These are phyloP conservation scores for Aspergillus bridgeri DNA, from an alignment of 495 filamentous ascomycete species.

Conservation along the genomic window DNA sequence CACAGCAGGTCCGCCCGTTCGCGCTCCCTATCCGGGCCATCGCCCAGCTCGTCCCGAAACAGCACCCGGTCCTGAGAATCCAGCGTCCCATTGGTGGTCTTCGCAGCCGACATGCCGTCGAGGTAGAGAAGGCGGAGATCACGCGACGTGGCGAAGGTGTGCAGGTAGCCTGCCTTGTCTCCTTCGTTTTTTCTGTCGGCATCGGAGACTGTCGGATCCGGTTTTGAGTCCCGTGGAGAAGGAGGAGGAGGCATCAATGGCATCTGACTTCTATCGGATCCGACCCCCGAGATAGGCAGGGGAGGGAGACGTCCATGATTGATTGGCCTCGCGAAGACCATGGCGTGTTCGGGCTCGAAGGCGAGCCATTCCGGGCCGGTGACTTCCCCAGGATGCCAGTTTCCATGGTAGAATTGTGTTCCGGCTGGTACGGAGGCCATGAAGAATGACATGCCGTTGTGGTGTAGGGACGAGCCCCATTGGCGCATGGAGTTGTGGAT, in stretches of 20 bases:
- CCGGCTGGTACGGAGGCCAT: slow-evolving; percentile 54
- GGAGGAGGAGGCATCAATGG: slow-evolving; percentile 2
- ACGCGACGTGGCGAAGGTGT: slow-evolving; percentile 49
- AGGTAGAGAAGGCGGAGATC: slow-evolving; percentile 55
- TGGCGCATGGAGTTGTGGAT: slow-evolving; percentile 65
- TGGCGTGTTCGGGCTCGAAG: slow-evolving; percentile 66
- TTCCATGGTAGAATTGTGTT: slow-evolving; percentile 63
- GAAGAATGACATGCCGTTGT: slow-evolving; percentile 68
- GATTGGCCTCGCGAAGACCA: slow-evolving; percentile 44
- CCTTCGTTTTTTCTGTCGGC: slow-evolving; percentile 9
- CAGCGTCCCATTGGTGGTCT: slow-evolving; percentile 53
- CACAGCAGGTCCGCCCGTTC: slow-evolving; percentile 50
- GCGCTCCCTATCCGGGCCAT: slow-evolving; percentile 29
- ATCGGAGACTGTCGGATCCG: not conserved
- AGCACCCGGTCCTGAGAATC: slow-evolving; percentile 57
- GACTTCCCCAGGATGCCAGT: slow-evolving; percentile 31
- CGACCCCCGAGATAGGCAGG: not conserved
- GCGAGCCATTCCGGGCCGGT: slow-evolving; percentile 63
- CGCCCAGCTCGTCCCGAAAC: slow-evolving; percentile 15
- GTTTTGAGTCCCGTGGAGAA: slow-evolving; percentile 1
- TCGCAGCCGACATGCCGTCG: slow-evolving; percentile 57
- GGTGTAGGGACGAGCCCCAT: slow-evolving; percentile 65
- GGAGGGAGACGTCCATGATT: slow-evolving; percentile 13
- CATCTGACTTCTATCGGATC: not conserved
- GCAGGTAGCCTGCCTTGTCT: slow-evolving; percentile 42